A percentile compares a stretch with the other conserved stretches of the same genome.
Evolutionary conservation across 208 protist species (phyloP).

Genomic region (Leishmania mexicana): DNA sequence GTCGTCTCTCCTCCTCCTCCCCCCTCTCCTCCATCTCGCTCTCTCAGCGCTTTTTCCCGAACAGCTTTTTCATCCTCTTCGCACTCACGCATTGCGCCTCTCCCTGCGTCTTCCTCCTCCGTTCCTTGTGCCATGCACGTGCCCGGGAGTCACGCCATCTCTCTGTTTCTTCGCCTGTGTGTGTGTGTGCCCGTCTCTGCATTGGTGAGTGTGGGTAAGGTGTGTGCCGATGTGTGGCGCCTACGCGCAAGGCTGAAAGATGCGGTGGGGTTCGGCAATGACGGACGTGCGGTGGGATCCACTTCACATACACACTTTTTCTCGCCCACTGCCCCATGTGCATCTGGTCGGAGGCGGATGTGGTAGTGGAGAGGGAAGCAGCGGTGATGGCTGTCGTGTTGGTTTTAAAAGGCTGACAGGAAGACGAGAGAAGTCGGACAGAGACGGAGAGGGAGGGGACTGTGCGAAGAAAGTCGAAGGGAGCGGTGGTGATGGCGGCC

Average conservation of each 20-base stretch:
- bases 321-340: background rate
- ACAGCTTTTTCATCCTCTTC: too few species aligned
- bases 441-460: background rate
- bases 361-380: background rate
- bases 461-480: background rate
- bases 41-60: background rate
- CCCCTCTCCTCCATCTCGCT: background rate
- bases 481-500: background rate
- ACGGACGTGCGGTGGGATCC: background rate
- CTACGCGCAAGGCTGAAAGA: background rate
- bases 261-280: background rate
- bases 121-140: background rate
- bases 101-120: background rate
- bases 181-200: background rate
- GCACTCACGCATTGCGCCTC: background rate
- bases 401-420: background rate
- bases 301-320: background rate
- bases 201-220: background rate
- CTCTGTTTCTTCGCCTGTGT: background rate
- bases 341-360: background rate
- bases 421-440: background rate
- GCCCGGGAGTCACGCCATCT: background rate
- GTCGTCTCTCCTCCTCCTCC: background rate
- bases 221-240: background rate
- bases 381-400: too few species aligned